Percentiles rank a stretch among this genome's conserved stretches.
Conservation (phyloP, 805 yeast species). For the Lipomyces chichibuensis region DNA sequence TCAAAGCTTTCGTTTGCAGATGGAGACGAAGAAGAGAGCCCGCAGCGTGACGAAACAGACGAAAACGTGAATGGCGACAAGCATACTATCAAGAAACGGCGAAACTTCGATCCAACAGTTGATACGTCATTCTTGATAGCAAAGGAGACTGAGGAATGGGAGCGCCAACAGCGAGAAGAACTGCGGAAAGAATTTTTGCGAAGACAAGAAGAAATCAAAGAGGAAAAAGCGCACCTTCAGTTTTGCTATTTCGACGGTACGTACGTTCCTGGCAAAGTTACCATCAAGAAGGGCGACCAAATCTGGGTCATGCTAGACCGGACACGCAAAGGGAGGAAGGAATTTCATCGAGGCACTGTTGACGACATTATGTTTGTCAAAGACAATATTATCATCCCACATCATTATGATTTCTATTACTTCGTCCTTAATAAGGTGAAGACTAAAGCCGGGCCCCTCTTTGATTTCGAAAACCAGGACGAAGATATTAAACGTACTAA, state of each 20-base stretch:
- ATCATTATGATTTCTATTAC: conserved; percentile 41
- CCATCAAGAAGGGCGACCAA: conserved; percentile 40
- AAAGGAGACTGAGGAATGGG: conserved; percentile 21
- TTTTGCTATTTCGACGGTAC: conserved; percentile 41
- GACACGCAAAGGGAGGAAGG: conserved; percentile 36
- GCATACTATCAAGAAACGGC: conserved; percentile 15
- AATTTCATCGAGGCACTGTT: conserved; percentile 40
- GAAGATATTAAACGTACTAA: conserved; percentile 31
- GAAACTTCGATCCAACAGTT: conserved; percentile 35
- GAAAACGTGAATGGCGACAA: conserved; percentile 9
- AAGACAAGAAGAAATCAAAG: conserved; percentile 30
- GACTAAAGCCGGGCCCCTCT: conserved; percentile 38
- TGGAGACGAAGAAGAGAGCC: conserved; percentile 18
- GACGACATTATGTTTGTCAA: conserved; percentile 42
- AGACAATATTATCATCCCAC: conserved; percentile 42
- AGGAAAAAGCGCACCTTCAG: conserved; percentile 32
- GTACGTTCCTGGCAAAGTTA: conserved; percentile 32
- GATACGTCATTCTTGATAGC: conserved; percentile 37
- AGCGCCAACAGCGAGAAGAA: conserved; percentile 26
- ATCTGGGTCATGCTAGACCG: conserved; percentile 40
- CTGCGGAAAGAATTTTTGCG: conserved; percentile 25
- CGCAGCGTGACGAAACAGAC: conserved; percentile 11
- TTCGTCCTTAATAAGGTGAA: conserved; percentile 36
- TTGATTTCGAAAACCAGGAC: conserved; percentile 36
- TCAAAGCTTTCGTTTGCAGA: conserved; percentile 17